These are phyloP conservation scores for Clavaria fumosa DNA, from an alignment of 768 basidiomycete genomes.

Conservation along the genomic window DNA sequence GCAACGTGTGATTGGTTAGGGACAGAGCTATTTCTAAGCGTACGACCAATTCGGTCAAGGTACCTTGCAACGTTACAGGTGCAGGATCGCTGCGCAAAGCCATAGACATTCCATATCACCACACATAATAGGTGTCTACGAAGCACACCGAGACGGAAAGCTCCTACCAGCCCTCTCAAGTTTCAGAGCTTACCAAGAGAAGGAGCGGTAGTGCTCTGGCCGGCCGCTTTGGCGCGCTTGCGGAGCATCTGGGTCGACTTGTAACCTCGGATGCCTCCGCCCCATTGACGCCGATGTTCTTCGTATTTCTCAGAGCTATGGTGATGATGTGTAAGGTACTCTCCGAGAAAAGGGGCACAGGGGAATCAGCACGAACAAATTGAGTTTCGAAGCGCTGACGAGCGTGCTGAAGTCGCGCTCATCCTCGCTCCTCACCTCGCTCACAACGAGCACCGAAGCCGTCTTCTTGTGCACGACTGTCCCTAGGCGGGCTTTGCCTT, in stretches of 20 bases:
- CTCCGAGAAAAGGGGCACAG: not conserved
- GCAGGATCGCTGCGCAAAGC: no score
- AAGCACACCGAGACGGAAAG: no score
- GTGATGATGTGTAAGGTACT: conserved; percentile 5
- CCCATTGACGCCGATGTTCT: conserved; percentile 83
- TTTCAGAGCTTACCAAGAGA: conserved; percentile 54
- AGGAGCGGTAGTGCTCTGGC: conserved; percentile 43
- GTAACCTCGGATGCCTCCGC: conserved; percentile 90
- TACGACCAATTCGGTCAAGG: no score
- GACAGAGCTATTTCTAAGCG: no score
- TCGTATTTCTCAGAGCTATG: conserved; percentile 82
- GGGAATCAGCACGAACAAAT: conserved; percentile 54
- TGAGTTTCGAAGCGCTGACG: conserved; percentile 88
- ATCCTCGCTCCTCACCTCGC: conserved; percentile 94
- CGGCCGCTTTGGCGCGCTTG: conserved; percentile 87
- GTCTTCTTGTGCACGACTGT: conserved; percentile 99
- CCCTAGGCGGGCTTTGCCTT: conserved; percentile 95
- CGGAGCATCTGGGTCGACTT: conserved; percentile 88
- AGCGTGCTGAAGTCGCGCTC: conserved; percentile 84
- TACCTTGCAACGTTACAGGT: no score
- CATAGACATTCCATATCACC: no score
- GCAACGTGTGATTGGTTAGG: no score
- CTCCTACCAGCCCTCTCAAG: no score
- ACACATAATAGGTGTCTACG: no score
- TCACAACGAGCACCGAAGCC: conserved; percentile 75